Percentiles rank a stretch among this genome's conserved stretches.
These are phyloP conservation scores for Bolboschoenoplectus hybrid DNA, from an alignment of 202 grass and related monocot species.

Conservation along the genomic window DNA sequence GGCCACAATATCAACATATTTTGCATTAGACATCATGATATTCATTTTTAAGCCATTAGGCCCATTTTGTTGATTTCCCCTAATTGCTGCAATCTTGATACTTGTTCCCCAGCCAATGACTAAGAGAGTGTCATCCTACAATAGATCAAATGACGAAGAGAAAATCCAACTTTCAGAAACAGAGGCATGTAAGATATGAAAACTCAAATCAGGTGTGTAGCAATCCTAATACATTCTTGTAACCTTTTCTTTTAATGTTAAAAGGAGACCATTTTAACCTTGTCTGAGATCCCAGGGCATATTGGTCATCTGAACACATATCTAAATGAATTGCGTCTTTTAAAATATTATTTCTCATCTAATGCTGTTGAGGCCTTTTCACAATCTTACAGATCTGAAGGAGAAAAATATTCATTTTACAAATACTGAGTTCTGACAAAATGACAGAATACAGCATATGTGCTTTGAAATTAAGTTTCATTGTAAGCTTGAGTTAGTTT, in stretches of 20 bases:
- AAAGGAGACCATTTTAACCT: background rate
- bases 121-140: conserved; percentile 91
- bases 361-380: background rate
- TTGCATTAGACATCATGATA: conserved; percentile 55
- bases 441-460: conserved; percentile 9
- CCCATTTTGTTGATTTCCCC: conserved; percentile 61
- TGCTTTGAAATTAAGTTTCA: background rate
- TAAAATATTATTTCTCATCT: conserved; percentile 9
- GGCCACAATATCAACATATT: conserved; percentile 97
- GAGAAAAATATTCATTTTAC: background rate
- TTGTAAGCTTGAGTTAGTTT: conserved; percentile 13
- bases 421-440: background rate
- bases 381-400: conserved; percentile 14
- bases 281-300: background rate
- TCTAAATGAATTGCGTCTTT: background rate
- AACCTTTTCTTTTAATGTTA: conserved; percentile 15
- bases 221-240: background rate
- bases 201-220: conserved; percentile 11
- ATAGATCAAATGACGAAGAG: background rate
- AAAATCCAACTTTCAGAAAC: conserved; percentile 18
- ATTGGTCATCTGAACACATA: background rate
- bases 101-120: conserved; percentile 96
- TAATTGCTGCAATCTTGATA: conserved; percentile 88
- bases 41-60: conserved; percentile 80
- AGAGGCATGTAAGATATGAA: conserved; percentile 25